Evolutionary conservation across 2,329 filamentous ascomycete species (phyloP).

Genomic region (Fusarium oligoseptatum): DNA sequence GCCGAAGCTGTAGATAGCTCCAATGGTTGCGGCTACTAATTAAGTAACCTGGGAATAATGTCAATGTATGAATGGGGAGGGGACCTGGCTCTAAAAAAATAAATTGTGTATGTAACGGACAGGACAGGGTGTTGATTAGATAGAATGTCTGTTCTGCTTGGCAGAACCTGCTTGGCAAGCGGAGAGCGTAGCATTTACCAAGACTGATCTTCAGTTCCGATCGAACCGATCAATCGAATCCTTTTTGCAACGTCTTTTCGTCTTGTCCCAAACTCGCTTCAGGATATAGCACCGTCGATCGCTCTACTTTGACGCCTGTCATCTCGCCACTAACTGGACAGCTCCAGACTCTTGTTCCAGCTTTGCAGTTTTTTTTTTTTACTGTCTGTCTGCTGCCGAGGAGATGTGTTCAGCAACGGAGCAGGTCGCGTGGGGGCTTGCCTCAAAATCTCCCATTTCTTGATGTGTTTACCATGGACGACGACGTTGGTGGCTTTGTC

Average conservation of each 20-base stretch:
- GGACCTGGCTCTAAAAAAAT: neutral
- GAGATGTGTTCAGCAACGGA: neutral
- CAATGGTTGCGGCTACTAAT: neutral
- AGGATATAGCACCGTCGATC: neutral
- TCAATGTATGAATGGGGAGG: neutral
- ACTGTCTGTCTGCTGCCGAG: neutral
- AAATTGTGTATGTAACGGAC: neutral
- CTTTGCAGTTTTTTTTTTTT: neutral
- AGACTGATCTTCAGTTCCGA: neutral
- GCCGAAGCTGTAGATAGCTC: slow-evolving; percentile 54
- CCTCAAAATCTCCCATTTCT: neutral
- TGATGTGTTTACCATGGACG: neutral
- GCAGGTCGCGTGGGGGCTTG: neutral
- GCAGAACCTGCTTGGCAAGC: slow-evolving; percentile 1
- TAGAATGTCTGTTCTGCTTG: slow-evolving; percentile 13
- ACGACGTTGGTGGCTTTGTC: neutral
- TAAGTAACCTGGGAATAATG: neutral
- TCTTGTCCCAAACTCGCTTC: neutral
- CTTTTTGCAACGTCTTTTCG: neutral
- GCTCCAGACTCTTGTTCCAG: neutral
- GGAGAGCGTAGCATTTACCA: slow-evolving; percentile 4
- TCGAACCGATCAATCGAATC: slow-evolving; percentile 10
- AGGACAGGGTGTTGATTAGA: neutral
- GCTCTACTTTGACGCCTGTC: neutral
- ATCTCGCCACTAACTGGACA: neutral